Percentiles rank a stretch among this genome's conserved stretches.
Conservation (phyloP, 2,329 filamentous ascomycete species). For the Lecanoromycetidae sp. region DNA sequence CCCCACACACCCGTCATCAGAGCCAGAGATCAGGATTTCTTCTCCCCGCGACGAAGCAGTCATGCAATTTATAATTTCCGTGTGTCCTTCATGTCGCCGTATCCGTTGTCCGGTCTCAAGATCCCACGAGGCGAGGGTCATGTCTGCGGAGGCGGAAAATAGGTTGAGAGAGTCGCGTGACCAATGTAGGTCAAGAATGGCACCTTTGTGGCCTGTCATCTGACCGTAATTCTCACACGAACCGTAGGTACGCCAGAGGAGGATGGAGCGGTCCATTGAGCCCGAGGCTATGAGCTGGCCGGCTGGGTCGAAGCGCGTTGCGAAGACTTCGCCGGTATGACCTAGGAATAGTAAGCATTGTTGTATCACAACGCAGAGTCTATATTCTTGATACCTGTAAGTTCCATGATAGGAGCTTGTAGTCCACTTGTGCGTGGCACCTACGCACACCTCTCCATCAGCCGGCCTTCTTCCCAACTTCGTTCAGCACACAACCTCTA, state of each 20-base stretch:
- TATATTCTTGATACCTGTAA: slow-evolving; percentile 48
- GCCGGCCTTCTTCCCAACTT: slow-evolving; percentile 16
- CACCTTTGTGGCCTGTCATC: slow-evolving; percentile 79
- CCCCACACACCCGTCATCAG: slow-evolving; percentile 85
- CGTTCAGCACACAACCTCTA: slow-evolving; percentile 20
- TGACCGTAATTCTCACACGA: slow-evolving; percentile 90
- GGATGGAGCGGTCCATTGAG: slow-evolving; percentile 87
- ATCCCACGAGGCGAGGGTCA: slow-evolving; percentile 89
- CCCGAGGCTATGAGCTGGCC: slow-evolving; percentile 86
- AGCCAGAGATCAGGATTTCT: slow-evolving; percentile 79
- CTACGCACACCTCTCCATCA: slow-evolving; percentile 36
- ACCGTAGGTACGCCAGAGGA: slow-evolving; percentile 88
- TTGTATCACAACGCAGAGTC: neutral
- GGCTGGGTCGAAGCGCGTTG: slow-evolving; percentile 77
- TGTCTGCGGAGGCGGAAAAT: slow-evolving; percentile 88
- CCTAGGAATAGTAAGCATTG: slow-evolving; percentile 27
- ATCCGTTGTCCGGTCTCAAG: slow-evolving; percentile 83
- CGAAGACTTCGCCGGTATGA: slow-evolving; percentile 72
- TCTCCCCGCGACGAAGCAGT: slow-evolving; percentile 83
- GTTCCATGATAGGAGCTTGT: slow-evolving; percentile 86
- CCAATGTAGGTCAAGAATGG: slow-evolving; percentile 88
- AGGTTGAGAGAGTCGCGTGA: slow-evolving; percentile 84
- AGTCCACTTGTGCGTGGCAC: slow-evolving; percentile 67
- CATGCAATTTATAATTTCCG: slow-evolving; percentile 87
- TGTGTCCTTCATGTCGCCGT: slow-evolving; percentile 81